Evolutionary conservation across 2,329 filamentous ascomycete genomes (phyloP).

Genomic region (Rutstroemia sp.): DNA sequence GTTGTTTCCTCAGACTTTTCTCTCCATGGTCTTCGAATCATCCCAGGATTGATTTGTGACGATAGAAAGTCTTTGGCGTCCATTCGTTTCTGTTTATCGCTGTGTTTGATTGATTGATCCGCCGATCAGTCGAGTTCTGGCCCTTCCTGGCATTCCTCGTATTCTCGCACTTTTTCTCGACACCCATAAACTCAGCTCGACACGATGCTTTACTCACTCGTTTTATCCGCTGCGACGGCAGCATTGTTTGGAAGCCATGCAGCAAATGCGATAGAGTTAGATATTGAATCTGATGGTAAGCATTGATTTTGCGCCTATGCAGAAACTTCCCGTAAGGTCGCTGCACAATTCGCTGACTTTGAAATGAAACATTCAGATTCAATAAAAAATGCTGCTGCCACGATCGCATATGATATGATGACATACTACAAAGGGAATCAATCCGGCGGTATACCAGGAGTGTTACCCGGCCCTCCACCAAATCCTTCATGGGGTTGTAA

Average conservation of each 20-base stretch:
- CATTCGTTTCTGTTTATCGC: conserved; percentile 12
- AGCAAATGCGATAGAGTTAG: conserved; percentile 28
- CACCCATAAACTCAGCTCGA: neutral
- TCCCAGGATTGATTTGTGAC: neutral
- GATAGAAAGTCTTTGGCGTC: conserved; percentile 12
- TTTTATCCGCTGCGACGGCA: conserved; percentile 19
- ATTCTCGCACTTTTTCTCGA: neutral
- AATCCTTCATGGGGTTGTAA: conserved; percentile 26
- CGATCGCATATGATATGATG: conserved; percentile 31
- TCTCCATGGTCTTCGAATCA: neutral
- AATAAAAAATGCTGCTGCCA: conserved; percentile 27
- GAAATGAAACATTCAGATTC: conserved; percentile 31
- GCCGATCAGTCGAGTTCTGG: neutral
- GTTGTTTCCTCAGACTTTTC: neutral
- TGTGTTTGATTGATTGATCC: neutral
- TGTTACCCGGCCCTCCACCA: conserved; percentile 39
- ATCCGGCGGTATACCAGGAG: conserved; percentile 39
- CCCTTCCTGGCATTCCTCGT: neutral
- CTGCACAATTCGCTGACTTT: neutral
- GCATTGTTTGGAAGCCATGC: conserved; percentile 23
- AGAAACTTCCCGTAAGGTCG: neutral
- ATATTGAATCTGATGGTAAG: conserved; percentile 24
- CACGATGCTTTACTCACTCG: conserved; percentile 20
- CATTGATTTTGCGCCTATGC: neutral
- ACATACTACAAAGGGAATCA: conserved; percentile 35